These are phyloP conservation scores for Alternaria ethzedia DNA, from an alignment of 2,329 filamentous ascomycete genomes.

Conservation along the genomic window DNA sequence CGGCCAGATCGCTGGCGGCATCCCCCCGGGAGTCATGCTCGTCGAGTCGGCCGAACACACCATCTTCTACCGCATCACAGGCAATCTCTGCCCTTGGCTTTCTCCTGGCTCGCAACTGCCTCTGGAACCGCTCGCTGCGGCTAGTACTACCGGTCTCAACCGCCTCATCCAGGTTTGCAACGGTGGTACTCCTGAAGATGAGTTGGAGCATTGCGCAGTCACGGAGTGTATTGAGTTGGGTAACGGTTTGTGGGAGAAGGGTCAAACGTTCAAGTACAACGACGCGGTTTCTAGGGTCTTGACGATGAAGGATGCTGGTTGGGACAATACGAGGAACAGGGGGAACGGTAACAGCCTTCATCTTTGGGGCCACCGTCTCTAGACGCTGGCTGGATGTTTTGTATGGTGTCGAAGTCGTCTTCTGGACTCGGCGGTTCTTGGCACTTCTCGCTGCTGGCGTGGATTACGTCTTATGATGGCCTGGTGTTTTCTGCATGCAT, in stretches of 20 bases:
- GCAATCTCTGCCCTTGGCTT: slow-evolving; percentile 39
- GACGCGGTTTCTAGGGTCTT: slow-evolving; percentile 39
- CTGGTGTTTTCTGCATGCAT: neutral
- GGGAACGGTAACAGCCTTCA: slow-evolving; percentile 34
- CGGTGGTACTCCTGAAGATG: slow-evolving; percentile 19
- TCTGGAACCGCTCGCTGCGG: slow-evolving; percentile 33
- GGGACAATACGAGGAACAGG: slow-evolving; percentile 42
- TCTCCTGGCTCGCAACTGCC: slow-evolving; percentile 31
- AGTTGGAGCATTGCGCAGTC: slow-evolving; percentile 38
- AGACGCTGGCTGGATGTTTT: neutral
- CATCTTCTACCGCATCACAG: slow-evolving; percentile 37
- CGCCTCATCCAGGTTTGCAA: slow-evolving; percentile 40
- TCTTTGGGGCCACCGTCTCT: slow-evolving; percentile 38
- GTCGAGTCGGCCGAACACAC: slow-evolving; percentile 34
- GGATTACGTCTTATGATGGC: neutral
- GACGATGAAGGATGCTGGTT: slow-evolving; percentile 41
- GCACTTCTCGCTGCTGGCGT: neutral
- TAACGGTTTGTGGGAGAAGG: slow-evolving; percentile 44
- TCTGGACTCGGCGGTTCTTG: neutral
- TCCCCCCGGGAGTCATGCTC: slow-evolving; percentile 34
- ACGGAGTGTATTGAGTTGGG: slow-evolving; percentile 45
- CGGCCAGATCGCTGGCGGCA: slow-evolving; percentile 33
- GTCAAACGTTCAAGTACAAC: slow-evolving; percentile 42
- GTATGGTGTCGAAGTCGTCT: neutral
- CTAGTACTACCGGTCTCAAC: slow-evolving; percentile 34